A percentile compares a stretch with the other conserved stretches of the same genome.
Conservation (phyloP, 345 rosid genomes). For the Physaria fendleri region DNA sequence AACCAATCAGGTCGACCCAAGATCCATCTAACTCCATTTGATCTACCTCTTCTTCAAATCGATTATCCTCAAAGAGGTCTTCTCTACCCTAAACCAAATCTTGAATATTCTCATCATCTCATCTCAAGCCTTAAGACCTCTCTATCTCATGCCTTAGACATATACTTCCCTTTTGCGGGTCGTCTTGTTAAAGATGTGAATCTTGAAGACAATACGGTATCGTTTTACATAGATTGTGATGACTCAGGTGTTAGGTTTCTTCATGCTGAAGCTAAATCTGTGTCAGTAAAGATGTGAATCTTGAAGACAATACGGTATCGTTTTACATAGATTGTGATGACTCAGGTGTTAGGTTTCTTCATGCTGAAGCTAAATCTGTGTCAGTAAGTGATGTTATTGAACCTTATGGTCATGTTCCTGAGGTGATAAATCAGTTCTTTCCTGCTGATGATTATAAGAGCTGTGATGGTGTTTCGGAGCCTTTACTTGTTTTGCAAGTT, state of each 20-base stretch:
- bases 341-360: constrained; percentile 26
- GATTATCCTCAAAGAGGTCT: constrained; percentile 25
- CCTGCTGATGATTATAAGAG: constrained; percentile 17
- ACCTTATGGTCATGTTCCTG: constrained; percentile 22
- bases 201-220: constrained; percentile 11
- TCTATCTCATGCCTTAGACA: constrained; percentile 6
- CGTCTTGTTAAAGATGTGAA: constrained; percentile 15
- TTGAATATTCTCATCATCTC: not conserved
- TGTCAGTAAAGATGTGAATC: constrained; percentile 24
- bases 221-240: constrained; percentile 11
- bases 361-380: constrained; percentile 29
- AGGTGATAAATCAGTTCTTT: constrained; percentile 24
- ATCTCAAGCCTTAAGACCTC: not conserved
- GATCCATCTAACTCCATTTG: constrained; percentile 30
- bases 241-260: constrained; percentile 22
- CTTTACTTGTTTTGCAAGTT: constrained; percentile 38
- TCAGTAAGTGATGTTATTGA: constrained; percentile 22
- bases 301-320: constrained; percentile 12
- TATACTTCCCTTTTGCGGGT: constrained; percentile 19
- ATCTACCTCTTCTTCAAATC: constrained; percentile 8
- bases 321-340: constrained; percentile 7
- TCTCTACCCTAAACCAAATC: constrained; percentile 16
- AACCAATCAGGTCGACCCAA: not conserved
- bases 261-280: constrained; percentile 29
- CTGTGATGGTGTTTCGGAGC: constrained; percentile 21